Conservation (phyloP, 768 basidiomycete species). For the Leucosporidium yakuticum region DNA sequence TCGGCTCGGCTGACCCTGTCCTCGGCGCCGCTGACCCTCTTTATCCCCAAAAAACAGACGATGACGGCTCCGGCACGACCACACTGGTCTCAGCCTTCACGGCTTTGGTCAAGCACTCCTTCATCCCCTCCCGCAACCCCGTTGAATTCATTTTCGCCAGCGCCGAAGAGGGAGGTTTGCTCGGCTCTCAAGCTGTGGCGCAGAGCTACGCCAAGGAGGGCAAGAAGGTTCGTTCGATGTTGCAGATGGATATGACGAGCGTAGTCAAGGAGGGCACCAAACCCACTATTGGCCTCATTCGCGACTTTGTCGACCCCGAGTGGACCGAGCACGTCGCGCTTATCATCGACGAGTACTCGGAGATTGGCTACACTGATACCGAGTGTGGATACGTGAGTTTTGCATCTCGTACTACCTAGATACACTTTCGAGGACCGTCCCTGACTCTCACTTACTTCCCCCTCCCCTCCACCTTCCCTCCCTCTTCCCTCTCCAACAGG, state of each 20-base stretch:
- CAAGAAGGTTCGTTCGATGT: conserved; percentile 8
- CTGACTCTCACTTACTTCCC: background rate
- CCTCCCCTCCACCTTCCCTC: no score
- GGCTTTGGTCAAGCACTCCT: conserved; percentile 41
- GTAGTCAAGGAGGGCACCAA: conserved; percentile 40
- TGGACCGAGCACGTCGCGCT: conserved; percentile 34
- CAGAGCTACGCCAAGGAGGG: conserved; percentile 20
- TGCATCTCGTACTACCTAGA: no score
- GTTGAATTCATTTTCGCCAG: conserved; percentile 47
- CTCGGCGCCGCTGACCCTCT: no score
- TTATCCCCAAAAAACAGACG: background rate
- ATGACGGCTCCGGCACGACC: conserved; percentile 43
- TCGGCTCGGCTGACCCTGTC: no score
- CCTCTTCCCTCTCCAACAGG: conserved; percentile 35
- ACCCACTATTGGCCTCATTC: conserved; percentile 38
- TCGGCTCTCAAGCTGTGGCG: conserved; percentile 36
- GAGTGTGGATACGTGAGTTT: conserved; percentile 25
- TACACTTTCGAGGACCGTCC: no score
- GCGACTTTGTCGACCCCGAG: conserved; percentile 37
- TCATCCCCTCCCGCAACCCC: conserved; percentile 42
- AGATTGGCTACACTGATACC: conserved; percentile 13
- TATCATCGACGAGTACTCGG: conserved; percentile 15
- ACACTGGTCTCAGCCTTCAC: conserved; percentile 44
- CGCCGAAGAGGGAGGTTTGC: conserved; percentile 49
- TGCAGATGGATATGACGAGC: conserved; percentile 44